Percentiles rank a stretch among this genome's conserved stretches.
Conservation (phyloP, 2,329 filamentous ascomycete species). For the Phoma sp. region DNA sequence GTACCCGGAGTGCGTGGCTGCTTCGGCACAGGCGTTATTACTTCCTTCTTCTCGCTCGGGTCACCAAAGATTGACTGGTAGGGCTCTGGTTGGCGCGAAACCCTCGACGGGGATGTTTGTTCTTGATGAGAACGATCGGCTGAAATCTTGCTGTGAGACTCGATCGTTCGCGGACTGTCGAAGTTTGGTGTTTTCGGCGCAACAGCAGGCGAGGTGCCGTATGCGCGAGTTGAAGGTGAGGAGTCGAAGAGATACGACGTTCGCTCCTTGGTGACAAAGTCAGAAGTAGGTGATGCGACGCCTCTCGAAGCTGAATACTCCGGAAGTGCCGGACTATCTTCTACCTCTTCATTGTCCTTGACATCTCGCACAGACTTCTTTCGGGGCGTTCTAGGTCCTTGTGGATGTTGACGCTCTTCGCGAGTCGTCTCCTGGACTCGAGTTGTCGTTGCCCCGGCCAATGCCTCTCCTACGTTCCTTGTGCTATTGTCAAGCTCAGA, state of each 20-base stretch:
- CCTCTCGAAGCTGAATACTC: constrained; percentile 21
- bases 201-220: constrained; percentile 36
- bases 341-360: constrained; percentile 16
- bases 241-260: constrained; percentile 48
- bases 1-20: constrained; percentile 39
- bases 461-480: constrained; percentile 53
- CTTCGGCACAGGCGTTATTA: constrained; percentile 36
- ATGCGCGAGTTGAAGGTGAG: constrained; percentile 46
- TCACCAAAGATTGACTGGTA: constrained; percentile 46
- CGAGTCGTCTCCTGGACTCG: not conserved
- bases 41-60: constrained; percentile 33
- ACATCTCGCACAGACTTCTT: constrained; percentile 13
- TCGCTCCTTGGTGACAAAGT: constrained; percentile 47
- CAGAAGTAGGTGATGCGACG: constrained; percentile 37
- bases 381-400: constrained; percentile 31
- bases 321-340: constrained; percentile 40
- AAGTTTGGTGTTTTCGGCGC: constrained; percentile 28
- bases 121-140: constrained; percentile 15
- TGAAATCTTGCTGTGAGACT: constrained; percentile 21
- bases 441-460: constrained; percentile 31
- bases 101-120: constrained; percentile 18
- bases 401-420: constrained; percentile 30
- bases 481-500: constrained; percentile 54
- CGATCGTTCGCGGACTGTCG: constrained; percentile 16
- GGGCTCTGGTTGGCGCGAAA: constrained; percentile 28